phyloP scores from a whole-genome alignment of 208 protist genomes.

The Trypanosoma platydactyli region DNA sequence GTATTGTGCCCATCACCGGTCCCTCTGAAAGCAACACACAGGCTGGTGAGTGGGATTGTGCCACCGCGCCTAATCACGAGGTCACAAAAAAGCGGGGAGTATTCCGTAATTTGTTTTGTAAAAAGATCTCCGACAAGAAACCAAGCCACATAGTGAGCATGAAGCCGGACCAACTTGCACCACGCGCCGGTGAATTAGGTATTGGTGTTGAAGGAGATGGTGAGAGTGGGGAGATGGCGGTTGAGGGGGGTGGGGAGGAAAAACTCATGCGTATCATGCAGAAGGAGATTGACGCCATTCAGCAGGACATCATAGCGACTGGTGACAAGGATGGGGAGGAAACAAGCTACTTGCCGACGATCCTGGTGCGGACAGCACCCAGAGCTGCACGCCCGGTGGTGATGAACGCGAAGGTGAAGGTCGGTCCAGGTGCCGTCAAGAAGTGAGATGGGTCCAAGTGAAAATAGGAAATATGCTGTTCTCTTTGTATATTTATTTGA shows the following conservation, averaged over 20 bases:
- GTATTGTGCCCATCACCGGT: neutral
- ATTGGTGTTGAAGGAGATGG: slow-evolving; percentile 7
- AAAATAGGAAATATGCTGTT: too few species aligned
- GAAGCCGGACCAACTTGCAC: neutral
- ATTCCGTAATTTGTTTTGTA: slow-evolving; percentile 29
- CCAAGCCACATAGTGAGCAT: neutral
- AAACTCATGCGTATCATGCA: slow-evolving; percentile 40
- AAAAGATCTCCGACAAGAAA: neutral
- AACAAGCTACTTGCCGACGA: slow-evolving; percentile 57
- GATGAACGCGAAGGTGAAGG: slow-evolving; percentile 77
- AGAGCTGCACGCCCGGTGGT: slow-evolving; percentile 47
- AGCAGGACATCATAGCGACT: slow-evolving; percentile 51
- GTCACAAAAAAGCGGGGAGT: neutral
- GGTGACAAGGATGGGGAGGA: slow-evolving; percentile 73
- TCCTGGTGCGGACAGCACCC: slow-evolving; percentile 35
- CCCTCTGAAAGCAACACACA: neutral
- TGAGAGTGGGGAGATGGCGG: slow-evolving; percentile 6
- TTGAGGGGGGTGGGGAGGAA: slow-evolving; percentile 39
- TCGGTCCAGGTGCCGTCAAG: slow-evolving; percentile 64
- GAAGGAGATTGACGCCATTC: slow-evolving; percentile 58
- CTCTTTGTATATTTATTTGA: slow-evolving; percentile 13
- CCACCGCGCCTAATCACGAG: neutral
- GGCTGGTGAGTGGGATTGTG: neutral
- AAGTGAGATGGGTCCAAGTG: slow-evolving; percentile 24
- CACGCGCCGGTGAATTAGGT: neutral